Evolutionary conservation across 352 stramenopile genomes (phyloP).

Genomic region (Globisporangium radiosum): DNA sequence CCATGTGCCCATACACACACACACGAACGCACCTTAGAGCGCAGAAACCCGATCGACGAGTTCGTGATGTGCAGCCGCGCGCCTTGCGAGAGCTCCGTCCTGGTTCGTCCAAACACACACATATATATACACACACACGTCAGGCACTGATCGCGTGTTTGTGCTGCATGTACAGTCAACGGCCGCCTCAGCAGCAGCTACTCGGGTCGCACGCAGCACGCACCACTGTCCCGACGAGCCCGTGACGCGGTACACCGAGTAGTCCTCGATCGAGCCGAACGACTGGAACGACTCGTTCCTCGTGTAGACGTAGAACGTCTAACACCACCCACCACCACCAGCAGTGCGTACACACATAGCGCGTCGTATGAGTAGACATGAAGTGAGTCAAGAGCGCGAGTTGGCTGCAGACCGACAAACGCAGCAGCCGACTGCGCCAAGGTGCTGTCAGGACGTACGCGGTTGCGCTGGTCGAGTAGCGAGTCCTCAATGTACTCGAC

Average conservation of each 20-base stretch:
- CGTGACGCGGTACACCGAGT: conserved; percentile 43
- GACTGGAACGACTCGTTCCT: conserved; percentile 69
- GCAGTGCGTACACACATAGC: no score
- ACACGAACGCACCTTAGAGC: conserved; percentile 36
- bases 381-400: neutral
- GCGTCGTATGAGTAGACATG: no score
- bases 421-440: no score
- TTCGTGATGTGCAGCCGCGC: conserved; percentile 66
- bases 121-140: neutral
- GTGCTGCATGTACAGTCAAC: no score
- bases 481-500: conserved; percentile 77
- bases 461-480: conserved; percentile 64
- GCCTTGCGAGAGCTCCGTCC: conserved; percentile 63
- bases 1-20: neutral
- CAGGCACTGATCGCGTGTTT: neutral
- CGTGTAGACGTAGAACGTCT: conserved; percentile 79
- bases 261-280: conserved; percentile 69
- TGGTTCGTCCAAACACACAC: conserved; percentile 9
- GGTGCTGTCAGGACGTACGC: conserved; percentile 26
- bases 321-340: neutral
- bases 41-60: conserved; percentile 68
- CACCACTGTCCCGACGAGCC: conserved; percentile 38
- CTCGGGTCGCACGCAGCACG: neutral
- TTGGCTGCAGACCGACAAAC: neutral
- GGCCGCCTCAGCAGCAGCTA: neutral